A percentile compares a stretch with the other conserved stretches of the same genome.
Conservation (phyloP, 345 rosid species). For the Aegle marmelos region DNA sequence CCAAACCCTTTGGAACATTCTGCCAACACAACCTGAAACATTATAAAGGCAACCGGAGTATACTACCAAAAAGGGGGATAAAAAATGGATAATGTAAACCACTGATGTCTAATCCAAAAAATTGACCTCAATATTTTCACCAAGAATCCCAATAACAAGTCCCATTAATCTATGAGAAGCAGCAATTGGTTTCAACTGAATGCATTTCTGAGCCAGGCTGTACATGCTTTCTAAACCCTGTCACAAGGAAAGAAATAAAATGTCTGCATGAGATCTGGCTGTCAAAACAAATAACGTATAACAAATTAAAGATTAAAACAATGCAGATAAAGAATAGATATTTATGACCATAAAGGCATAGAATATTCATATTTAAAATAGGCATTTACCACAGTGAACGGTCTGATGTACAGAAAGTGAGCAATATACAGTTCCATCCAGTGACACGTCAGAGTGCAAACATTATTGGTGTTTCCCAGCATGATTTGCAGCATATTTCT, state of each 20-base stretch:
- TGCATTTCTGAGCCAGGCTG: constrained; percentile 77
- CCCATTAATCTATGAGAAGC: constrained; percentile 66
- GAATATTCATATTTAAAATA: constrained; percentile 5
- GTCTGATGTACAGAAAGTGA: constrained; percentile 76
- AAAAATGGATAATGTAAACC: background rate
- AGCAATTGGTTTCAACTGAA: constrained; percentile 63
- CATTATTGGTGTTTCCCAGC: constrained; percentile 67
- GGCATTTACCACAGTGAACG: constrained; percentile 69
- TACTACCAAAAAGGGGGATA: background rate
- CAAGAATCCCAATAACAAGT: constrained; percentile 76
- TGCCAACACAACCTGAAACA: constrained; percentile 79
- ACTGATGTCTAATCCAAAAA: constrained; percentile 7
- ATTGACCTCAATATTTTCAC: constrained; percentile 83
- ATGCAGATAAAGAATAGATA: background rate
- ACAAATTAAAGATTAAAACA: constrained; percentile 4
- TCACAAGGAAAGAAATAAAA: constrained; percentile 18
- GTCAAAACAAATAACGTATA: background rate
- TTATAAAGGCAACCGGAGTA: constrained; percentile 5
- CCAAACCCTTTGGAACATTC: constrained; percentile 93
- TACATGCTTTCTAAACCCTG: constrained; percentile 95
- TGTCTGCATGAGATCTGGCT: constrained; percentile 6
- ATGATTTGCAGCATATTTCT: constrained; percentile 81
- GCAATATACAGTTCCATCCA: constrained; percentile 86
- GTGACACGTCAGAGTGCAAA: constrained; percentile 56
- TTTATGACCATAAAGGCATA: background rate